Evolutionary conservation across 768 basidiomycete species (phyloP).

Genomic region (Pulveroboletus sp.): DNA sequence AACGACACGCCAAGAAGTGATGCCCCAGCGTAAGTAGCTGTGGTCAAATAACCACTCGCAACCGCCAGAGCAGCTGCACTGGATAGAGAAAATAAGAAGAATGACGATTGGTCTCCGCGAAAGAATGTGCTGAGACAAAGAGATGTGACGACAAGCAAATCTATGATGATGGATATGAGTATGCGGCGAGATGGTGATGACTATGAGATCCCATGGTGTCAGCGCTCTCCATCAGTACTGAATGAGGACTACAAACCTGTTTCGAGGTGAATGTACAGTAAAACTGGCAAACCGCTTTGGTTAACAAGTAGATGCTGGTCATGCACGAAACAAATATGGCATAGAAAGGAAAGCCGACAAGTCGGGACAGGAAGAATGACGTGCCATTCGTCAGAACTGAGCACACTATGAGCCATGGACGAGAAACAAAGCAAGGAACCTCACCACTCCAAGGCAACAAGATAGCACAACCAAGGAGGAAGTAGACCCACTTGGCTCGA

Average conservation of each 20-base stretch:
- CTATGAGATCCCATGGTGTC: conserved; percentile 33
- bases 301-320: conserved; percentile 56
- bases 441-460: conserved; percentile 89
- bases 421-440: conserved; percentile 13
- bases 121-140: conserved; percentile 67
- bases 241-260: conserved; percentile 43
- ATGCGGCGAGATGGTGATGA: conserved; percentile 56
- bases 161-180: conserved; percentile 45
- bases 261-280: conserved; percentile 70
- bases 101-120: conserved; percentile 46
- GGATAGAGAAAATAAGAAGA: conserved; percentile 63
- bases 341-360: conserved; percentile 55
- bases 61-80: conserved; percentile 57
- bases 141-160: conserved; percentile 52
- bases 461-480: conserved; percentile 75
- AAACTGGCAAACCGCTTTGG: conserved; percentile 67
- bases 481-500: conserved; percentile 59
- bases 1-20: conserved; percentile 71
- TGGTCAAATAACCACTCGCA: conserved; percentile 72
- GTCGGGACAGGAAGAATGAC: conserved; percentile 72
- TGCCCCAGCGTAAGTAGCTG: conserved; percentile 74
- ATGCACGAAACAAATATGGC: conserved; percentile 64
- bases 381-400: conserved; percentile 82
- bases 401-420: conserved; percentile 5
- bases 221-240: not conserved